These are phyloP conservation scores for Danielozyma ontarioensis DNA, from an alignment of 805 yeast species.

Conservation along the genomic window DNA sequence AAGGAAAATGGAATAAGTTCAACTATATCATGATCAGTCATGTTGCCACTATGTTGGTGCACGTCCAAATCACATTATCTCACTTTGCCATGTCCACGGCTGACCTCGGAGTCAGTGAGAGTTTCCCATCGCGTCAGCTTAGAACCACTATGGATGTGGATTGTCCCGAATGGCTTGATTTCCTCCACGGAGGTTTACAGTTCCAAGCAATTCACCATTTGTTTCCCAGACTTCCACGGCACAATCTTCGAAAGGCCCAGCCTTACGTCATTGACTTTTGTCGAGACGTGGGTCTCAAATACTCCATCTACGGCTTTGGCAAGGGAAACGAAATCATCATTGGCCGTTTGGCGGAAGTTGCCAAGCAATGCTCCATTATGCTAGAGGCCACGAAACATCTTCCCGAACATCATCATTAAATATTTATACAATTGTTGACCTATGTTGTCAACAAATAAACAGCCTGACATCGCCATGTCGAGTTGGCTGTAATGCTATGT, in stretches of 20 bases:
- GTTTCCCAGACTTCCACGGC: slow-evolving; percentile 86
- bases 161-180: slow-evolving; percentile 90
- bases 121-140: slow-evolving; percentile 73
- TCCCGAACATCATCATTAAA: slow-evolving; percentile 42
- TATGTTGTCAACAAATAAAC: too few species aligned
- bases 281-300: slow-evolving; percentile 66
- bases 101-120: slow-evolving; percentile 75
- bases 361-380: slow-evolving; percentile 72
- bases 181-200: slow-evolving; percentile 86
- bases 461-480: too few species aligned
- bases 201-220: slow-evolving; percentile 89
- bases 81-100: slow-evolving; percentile 94
- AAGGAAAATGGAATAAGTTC: slow-evolving; percentile 50
- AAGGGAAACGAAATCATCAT: slow-evolving; percentile 73
- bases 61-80: slow-evolving; percentile 83
- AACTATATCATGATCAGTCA: slow-evolving; percentile 68
- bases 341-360: slow-evolving; percentile 64
- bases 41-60: slow-evolving; percentile 83
- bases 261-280: slow-evolving; percentile 70
- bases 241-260: slow-evolving; percentile 75
- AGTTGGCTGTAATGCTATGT: too few species aligned
- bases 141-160: slow-evolving; percentile 94
- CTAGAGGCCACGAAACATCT: slow-evolving; percentile 66
- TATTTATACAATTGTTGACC: too few species aligned
- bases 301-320: slow-evolving; percentile 80